Evolutionary conservation across 306 rosid species (phyloP).

Genomic region (Gastrolobium villosum): DNA sequence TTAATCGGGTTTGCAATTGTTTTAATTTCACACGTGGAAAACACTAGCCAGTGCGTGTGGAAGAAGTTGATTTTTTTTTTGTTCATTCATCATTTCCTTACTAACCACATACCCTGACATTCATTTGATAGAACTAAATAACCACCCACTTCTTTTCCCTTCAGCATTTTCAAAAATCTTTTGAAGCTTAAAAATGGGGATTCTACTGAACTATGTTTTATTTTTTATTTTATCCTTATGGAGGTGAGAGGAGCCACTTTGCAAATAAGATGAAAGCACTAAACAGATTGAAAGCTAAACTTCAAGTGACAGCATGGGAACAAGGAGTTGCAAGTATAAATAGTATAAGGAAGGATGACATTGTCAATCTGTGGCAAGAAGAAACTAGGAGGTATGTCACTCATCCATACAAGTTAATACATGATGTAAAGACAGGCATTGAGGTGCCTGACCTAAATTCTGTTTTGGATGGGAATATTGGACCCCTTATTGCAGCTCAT

Average conservation of each 20-base stretch:
- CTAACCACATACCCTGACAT: not conserved
- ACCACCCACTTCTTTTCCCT: not conserved
- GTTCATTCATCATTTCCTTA: not conserved
- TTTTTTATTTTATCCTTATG: conserved; percentile 34
- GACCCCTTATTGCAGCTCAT: conserved; percentile 77
- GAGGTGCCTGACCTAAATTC: conserved; percentile 63
- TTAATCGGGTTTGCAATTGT: not conserved
- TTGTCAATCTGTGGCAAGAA: conserved; percentile 58
- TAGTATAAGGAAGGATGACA: conserved; percentile 59
- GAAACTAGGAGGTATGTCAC: conserved; percentile 65
- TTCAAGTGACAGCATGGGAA: conserved; percentile 68
- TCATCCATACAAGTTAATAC: conserved; percentile 68
- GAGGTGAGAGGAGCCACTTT: conserved; percentile 84
- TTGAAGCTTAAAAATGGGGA: not conserved
- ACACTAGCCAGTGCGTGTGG: not conserved
- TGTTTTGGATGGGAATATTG: conserved; percentile 83
- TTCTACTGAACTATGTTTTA: conserved; percentile 14
- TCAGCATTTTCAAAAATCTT: not conserved
- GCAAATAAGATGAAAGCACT: conserved; percentile 83
- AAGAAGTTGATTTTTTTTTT: not conserved
- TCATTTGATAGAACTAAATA: not conserved
- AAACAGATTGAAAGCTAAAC: conserved; percentile 81
- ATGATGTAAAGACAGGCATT: conserved; percentile 77
- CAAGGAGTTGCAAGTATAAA: conserved; percentile 65
- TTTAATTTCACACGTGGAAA: not conserved